Percentiles rank a stretch among this genome's conserved stretches.
phyloP scores from a whole-genome alignment of 164 flowering plant genomes.

The Amborella trichopoda region DNA sequence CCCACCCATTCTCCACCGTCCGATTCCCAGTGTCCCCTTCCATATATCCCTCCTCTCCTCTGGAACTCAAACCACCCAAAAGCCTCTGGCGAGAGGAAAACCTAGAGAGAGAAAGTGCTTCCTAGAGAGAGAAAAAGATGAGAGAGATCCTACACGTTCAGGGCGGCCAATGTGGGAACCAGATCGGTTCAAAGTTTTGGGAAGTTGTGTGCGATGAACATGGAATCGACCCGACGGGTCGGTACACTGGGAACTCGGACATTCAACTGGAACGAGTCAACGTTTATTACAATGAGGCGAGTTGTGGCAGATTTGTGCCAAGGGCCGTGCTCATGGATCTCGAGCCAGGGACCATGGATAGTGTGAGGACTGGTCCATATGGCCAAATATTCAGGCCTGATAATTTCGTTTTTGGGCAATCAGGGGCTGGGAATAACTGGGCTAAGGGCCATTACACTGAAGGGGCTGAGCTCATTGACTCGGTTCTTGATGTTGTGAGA shows the following conservation, averaged over 20 bases:
- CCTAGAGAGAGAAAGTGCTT: too few species aligned
- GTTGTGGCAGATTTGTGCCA: conserved; percentile 13
- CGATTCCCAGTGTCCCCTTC: too few species aligned
- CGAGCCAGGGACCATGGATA: conserved; percentile 20
- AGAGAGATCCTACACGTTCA: conserved; percentile 18
- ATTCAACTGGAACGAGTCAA: conserved; percentile 16
- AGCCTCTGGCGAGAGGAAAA: too few species aligned
- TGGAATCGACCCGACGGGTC: conserved; percentile 14
- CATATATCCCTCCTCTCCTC: too few species aligned
- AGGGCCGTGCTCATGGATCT: conserved; percentile 21
- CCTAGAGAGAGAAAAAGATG: too few species aligned
- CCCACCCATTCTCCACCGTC: too few species aligned
- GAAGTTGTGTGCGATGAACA: conserved; percentile 17
- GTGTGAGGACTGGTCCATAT: conserved; percentile 13
- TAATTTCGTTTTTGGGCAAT: conserved; percentile 17
- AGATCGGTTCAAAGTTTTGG: conserved; percentile 19
- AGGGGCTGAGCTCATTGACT: conserved; percentile 18
- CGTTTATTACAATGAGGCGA: conserved; percentile 19
- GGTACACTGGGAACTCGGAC: conserved; percentile 7
- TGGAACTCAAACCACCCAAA: too few species aligned
- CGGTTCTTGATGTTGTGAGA: conserved; percentile 16
- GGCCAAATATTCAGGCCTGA: conserved; percentile 15
- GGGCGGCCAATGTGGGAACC: conserved; percentile 21
- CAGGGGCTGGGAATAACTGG: conserved; percentile 19
- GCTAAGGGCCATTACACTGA: conserved; percentile 18